A percentile compares a stretch with the other conserved stretches of the same genome.
Conservation (phyloP, 495 filamentous ascomycete species). For the Polyplosphaeria fusca region DNA sequence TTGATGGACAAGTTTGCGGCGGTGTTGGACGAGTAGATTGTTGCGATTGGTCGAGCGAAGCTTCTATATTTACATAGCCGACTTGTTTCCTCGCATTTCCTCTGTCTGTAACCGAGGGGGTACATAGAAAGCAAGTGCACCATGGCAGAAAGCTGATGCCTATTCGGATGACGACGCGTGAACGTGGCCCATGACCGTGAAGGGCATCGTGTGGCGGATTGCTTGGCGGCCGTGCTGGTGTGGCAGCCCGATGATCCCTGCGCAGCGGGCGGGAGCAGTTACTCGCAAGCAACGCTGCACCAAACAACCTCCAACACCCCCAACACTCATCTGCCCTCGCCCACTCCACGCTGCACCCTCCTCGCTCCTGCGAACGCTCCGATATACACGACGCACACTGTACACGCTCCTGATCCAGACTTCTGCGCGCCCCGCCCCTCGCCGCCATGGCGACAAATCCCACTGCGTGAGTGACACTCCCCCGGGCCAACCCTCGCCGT, state of each 20-base stretch:
- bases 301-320: neutral
- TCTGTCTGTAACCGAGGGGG: neutral
- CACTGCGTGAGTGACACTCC: constrained; percentile 37
- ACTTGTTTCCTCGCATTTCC: neutral
- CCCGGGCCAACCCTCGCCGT: too few relatives aligned
- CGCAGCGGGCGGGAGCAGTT: too few relatives aligned
- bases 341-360: too few relatives aligned
- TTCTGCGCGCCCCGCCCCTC: neutral
- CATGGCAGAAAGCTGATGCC: constrained; percentile 9
- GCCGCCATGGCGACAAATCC: constrained; percentile 42
- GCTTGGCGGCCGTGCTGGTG: neutral
- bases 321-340: too few relatives aligned
- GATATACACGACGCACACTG: too few relatives aligned
- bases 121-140: neutral
- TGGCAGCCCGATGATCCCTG: too few relatives aligned
- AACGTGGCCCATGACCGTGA: constrained; percentile 9
- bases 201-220: neutral
- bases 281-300: too few relatives aligned
- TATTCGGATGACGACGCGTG: constrained; percentile 25
- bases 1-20: constrained; percentile 96
- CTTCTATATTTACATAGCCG: constrained; percentile 23
- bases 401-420: neutral
- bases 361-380: too few relatives aligned
- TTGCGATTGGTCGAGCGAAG: neutral
- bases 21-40: constrained; percentile 80